Conservation (phyloP, 441 rosid species). For the Kokia cookei region DNA sequence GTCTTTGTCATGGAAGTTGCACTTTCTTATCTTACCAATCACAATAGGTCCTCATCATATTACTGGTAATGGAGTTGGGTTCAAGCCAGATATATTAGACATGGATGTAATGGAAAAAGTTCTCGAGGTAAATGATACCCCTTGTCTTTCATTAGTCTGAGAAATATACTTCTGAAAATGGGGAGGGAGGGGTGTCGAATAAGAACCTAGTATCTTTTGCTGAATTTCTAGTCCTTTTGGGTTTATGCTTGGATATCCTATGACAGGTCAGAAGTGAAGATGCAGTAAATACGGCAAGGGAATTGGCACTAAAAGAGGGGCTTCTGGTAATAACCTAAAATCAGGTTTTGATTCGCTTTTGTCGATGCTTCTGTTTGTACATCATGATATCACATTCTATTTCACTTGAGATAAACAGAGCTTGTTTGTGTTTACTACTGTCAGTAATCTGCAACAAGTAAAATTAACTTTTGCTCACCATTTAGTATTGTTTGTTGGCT, state of each 20-base stretch:
- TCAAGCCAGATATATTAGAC: slow-evolving; percentile 91
- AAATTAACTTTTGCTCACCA: background rate
- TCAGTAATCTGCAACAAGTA: background rate
- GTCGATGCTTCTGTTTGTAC: background rate
- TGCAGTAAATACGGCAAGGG: slow-evolving; percentile 83
- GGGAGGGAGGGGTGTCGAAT: background rate
- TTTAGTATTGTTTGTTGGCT: background rate
- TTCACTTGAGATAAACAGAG: background rate
- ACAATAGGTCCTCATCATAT: slow-evolving; percentile 85
- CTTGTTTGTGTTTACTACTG: background rate
- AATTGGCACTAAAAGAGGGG: slow-evolving; percentile 87
- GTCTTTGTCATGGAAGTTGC: background rate
- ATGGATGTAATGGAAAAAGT: slow-evolving; percentile 95
- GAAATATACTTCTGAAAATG: background rate
- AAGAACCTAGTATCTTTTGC: background rate
- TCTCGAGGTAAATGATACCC: slow-evolving; percentile 53
- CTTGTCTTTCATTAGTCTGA: background rate
- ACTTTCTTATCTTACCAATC: slow-evolving; percentile 8
- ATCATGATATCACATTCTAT: background rate
- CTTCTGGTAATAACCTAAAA: slow-evolving; percentile 56
- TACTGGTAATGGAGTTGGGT: slow-evolving; percentile 92
- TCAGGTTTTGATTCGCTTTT: background rate
- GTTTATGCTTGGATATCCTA: background rate
- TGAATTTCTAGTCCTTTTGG: background rate
- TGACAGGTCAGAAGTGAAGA: slow-evolving; percentile 82